Base-by-base conservation (phyloP, 108 stramenopile species). In the Nitzschia putrida region DNA sequence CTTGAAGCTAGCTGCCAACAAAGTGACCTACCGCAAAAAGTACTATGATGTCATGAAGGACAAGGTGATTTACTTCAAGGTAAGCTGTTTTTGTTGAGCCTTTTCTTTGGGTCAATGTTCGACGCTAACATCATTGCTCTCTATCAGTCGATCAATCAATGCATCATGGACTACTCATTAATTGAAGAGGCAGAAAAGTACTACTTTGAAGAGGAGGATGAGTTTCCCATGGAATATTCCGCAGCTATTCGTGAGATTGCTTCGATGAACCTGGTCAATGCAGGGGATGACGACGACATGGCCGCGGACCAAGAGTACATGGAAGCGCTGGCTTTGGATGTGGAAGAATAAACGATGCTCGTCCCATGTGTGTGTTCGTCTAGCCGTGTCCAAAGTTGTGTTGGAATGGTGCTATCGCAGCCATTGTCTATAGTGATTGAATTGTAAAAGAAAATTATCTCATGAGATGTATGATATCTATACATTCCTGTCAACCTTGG, bases 101-200 rank as follows among this genome's bases (percentile, higher is more conserved):
- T 64, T 23, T 24, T 9, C 22, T 13, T 55, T 55, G 53, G 21
- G 8, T 53, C n/a, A n/a, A n/a, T n/a, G n/a, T n/a, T n/a, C n/a
- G n/a, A n/a, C n/a, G 1, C 29, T 34, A 34, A 34, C 29, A 18
- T 8, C n/a, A 5, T 55, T 21, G 55, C 26, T 1, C 4, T 34
- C 29, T 1, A 34, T 67, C 66, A 65, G 11, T 67, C 66, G 18
- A 43, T 74, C 47, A 21, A 43, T 12, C 52, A 67, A 44, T 23
- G 43, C 18, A 10, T 67, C 57, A 5, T 25, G 11, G 40, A 61
- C 29, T 66, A 58, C 26, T 37, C 55, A 4, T 34, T 74, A 24
- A 65, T 67, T 26, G 73, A 74, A 43, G 73, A 66, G 21, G 73
- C 73, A 1, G 73, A 74, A 57, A 70, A 70, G 13, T 34, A 50